Percentiles rank a stretch among this genome's conserved stretches.
phyloP scores from a whole-genome alignment of 495 filamentous ascomycete genomes.

The Penicillium flavigenum region DNA sequence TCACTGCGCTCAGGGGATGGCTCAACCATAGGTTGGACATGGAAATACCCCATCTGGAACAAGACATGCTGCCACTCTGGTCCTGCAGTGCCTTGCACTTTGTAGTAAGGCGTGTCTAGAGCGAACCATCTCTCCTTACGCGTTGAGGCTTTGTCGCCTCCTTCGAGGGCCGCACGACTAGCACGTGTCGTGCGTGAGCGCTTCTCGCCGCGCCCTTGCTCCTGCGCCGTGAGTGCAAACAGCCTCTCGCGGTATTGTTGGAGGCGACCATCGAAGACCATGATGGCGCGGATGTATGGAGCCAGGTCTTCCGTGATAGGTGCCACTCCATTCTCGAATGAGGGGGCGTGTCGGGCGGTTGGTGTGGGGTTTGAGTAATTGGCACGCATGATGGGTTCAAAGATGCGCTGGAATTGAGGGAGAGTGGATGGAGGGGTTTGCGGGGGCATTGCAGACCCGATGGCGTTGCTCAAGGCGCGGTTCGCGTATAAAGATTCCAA shows the following conservation, averaged over 20 bases:
- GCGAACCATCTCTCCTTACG: constrained; percentile 79
- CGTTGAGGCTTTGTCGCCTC: constrained; percentile 67
- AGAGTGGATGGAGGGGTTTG: constrained; percentile 16
- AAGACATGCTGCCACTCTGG: constrained; percentile 58
- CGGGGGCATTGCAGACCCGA: constrained; percentile 13
- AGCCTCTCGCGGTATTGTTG: constrained; percentile 64
- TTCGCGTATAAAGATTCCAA: constrained; percentile 25
- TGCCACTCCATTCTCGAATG: constrained; percentile 66
- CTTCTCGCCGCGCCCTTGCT: constrained; percentile 50
- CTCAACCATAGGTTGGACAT: constrained; percentile 19
- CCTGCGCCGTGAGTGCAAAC: constrained; percentile 58
- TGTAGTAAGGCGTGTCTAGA: constrained; percentile 58
- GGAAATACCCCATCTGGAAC: constrained; percentile 39
- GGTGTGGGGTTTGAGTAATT: constrained; percentile 28
- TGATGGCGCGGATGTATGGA: constrained; percentile 79
- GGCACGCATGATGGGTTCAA: constrained; percentile 39
- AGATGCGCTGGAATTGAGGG: constrained; percentile 30
- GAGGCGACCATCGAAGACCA: constrained; percentile 67
- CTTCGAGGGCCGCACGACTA: constrained; percentile 79
- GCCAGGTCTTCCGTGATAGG: constrained; percentile 73
- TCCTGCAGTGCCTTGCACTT: constrained; percentile 67
- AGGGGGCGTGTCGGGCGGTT: constrained; percentile 49
- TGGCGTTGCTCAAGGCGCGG: constrained; percentile 28
- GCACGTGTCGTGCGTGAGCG: constrained; percentile 73
- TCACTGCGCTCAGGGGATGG: background rate